A percentile compares a stretch with the other conserved stretches of the same genome.
phyloP scores from a whole-genome alignment of 2,329 filamentous ascomycete genomes.

The Xylaria sp. region DNA sequence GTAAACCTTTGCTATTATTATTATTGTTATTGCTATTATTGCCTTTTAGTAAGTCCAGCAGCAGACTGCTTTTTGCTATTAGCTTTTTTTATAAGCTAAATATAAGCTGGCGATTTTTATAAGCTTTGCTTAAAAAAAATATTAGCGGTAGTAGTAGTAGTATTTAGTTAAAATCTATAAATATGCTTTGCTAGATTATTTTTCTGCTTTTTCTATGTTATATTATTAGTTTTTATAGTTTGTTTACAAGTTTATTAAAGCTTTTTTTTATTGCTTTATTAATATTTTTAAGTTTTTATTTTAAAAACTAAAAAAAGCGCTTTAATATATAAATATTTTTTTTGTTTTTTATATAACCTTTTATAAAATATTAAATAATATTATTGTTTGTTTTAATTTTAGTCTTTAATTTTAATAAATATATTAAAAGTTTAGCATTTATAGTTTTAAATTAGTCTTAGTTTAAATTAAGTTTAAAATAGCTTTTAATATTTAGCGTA shows the following conservation, averaged over 20 bases:
- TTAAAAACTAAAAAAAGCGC: background rate
- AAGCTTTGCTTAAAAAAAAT: too few species aligned
- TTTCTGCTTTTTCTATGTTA: background rate
- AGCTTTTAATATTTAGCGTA: too few species aligned
- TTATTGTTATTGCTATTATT: background rate
- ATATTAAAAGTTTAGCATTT: background rate
- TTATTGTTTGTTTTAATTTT: background rate
- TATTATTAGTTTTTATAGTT: background rate
- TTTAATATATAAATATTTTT: background rate
- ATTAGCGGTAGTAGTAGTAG: too few species aligned
- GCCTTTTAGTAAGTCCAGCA: too few species aligned
- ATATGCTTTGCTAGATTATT: too few species aligned
- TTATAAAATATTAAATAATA: background rate
- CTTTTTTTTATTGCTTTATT: background rate
- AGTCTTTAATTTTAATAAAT: background rate
- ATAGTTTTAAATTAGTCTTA: background rate
- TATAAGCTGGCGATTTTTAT: too few species aligned
- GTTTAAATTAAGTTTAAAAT: too few species aligned
- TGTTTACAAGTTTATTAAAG: too few species aligned
- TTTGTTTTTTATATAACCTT: background rate
- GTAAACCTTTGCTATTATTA: background rate
- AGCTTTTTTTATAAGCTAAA: too few species aligned
- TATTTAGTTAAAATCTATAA: too few species aligned
- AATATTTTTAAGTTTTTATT: background rate
- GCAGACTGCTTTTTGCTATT: too few species aligned